phyloP scores from a whole-genome alignment of 192 early-diverging fungal genomes.

The Backusella australiensis region DNA sequence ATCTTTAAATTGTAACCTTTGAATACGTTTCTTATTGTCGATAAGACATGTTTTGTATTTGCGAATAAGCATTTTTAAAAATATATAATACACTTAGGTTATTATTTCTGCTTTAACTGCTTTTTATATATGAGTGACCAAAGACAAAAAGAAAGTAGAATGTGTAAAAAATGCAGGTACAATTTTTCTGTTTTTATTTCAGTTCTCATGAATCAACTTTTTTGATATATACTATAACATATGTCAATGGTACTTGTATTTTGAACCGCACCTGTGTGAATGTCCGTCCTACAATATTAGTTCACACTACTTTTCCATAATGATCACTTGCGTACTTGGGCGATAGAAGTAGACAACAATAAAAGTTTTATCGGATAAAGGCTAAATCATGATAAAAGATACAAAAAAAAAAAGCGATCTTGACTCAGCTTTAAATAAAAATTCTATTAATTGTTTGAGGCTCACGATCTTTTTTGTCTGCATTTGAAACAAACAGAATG shows the following conservation, averaged over 20 bases:
- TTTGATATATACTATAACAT: slow-evolving; percentile 3
- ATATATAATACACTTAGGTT: background rate
- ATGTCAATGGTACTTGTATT: background rate
- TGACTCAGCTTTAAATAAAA: slow-evolving; percentile 5
- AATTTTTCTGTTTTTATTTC: slow-evolving; percentile 1
- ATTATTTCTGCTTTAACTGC: background rate
- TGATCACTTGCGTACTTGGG: background rate
- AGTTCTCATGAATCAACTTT: slow-evolving; percentile 10
- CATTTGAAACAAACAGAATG: background rate
- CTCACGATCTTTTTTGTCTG: background rate
- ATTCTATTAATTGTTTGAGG: background rate
- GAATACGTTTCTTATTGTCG: background rate
- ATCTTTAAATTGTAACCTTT: background rate
- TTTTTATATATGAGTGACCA: background rate
- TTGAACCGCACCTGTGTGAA: background rate
- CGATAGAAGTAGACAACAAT: background rate
- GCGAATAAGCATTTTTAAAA: background rate
- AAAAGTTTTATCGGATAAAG: background rate
- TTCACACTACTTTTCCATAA: background rate
- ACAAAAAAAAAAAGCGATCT: background rate
- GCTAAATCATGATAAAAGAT: background rate
- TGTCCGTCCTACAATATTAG: background rate
- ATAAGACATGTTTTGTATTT: background rate
- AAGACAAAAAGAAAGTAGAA: slow-evolving; percentile 20
- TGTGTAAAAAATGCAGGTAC: slow-evolving; percentile 19